phyloP scores from a whole-genome alignment of 106 monocot genomes.

The Narthecium ossifragum region DNA sequence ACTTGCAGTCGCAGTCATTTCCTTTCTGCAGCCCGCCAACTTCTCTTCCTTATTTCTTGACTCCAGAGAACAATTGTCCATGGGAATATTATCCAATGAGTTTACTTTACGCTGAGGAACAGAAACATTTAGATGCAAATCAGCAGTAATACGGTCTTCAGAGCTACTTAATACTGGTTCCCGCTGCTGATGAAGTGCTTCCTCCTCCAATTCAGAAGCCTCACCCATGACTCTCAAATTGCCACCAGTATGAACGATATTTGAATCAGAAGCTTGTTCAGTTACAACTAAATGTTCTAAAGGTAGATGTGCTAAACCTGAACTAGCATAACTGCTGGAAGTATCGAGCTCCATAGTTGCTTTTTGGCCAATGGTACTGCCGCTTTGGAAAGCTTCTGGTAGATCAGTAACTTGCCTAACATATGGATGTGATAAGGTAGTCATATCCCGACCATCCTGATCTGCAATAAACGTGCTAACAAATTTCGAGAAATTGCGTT shows the following conservation, averaged over 20 bases:
- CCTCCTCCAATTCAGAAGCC: not conserved
- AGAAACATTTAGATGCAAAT: not conserved
- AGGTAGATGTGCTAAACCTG: not conserved
- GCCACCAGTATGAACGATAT: not conserved
- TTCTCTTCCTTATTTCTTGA: not conserved
- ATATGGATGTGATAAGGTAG: conserved; percentile 5
- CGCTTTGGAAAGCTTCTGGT: conserved; percentile 5
- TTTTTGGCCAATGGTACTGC: not conserved
- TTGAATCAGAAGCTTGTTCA: not conserved
- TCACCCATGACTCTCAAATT: not conserved
- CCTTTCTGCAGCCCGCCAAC: not conserved
- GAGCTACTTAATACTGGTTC: not conserved
- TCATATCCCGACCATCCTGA: not conserved
- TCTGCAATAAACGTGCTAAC: conserved; percentile 8
- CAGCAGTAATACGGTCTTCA: not conserved
- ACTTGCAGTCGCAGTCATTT: conserved; percentile 5
- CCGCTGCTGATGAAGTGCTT: conserved; percentile 6
- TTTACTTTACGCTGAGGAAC: not conserved
- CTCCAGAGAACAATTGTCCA: conserved; percentile 1
- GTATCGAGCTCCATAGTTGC: not conserved
- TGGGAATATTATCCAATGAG: not conserved
- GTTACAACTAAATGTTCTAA: conserved; percentile 2
- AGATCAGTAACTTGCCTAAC: conserved; percentile 3
- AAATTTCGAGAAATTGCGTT: not conserved
- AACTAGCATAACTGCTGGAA: not conserved